Evolutionary conservation across 2,329 filamentous ascomycete genomes (phyloP), one percentile per base, ranked within the genome.

Genomic region (Pestalotiopsis fici): DNA sequence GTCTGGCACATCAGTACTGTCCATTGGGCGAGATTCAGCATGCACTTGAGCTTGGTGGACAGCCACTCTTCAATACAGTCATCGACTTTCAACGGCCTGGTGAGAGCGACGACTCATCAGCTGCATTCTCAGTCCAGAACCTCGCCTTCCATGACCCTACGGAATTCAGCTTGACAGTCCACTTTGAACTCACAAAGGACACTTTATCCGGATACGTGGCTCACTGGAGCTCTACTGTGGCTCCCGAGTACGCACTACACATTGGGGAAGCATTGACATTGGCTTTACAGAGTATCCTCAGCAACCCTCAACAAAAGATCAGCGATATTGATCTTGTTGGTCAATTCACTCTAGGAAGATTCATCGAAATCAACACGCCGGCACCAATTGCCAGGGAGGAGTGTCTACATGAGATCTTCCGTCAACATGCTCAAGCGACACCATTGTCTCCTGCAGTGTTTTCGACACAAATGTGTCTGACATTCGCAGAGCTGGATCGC

Each of bases 401-500:
- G 13, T 67, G 65, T 21, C 65, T 67, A 11, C 65, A 67, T 11
- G 65, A 67, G 43, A 67, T 59, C 2, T 67, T 67, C 54, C 54
- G 65, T 18, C 65, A 59, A 18, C 54, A 57, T 54, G 65, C 57
- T 4, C 28, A 50, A 15, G 56, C 61, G 35, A 35, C 31, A 12
- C 65, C 61, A n/a, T 35, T 25, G 6, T 43, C 61, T 6, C 61
- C 61, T 12, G 61, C 61, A 12, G 61, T 64, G 23, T 64, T 64
- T n/a, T 64, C 61, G 9, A 64, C 61, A 15, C 15, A 64, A 15
- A 64, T 56, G 61, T 28, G 25, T 47, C 55, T 79, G 13, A 76
- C 76, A 0, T 78, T 78, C 62, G 66, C 65, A 2, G 70, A 77
- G 60, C 69, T 79, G 5, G 73, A 76, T 55, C 59, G 59, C 23